Base-by-base conservation (phyloP, 495 filamentous ascomycete genomes). In the Astrothelium macrocarpum region DNA sequence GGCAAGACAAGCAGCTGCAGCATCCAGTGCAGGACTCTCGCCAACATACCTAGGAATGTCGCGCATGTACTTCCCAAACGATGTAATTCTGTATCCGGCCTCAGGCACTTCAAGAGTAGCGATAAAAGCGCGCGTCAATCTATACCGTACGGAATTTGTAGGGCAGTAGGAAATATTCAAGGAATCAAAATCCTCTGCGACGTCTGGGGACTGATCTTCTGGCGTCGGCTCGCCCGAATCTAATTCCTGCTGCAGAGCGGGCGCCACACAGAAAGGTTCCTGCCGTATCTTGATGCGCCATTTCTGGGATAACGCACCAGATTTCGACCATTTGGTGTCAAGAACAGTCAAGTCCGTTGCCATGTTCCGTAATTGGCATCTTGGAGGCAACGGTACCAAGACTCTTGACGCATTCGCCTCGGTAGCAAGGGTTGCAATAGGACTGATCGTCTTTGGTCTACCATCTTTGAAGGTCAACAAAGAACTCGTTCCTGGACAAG, bases 231-330 rank as follows among this genome's bases (percentile, higher is more conserved):
- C 2, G 23, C 2, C 29, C 25, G 49, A 56, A 29, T 56, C 16
- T 10, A 29, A 25, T 28, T 29, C 9, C 20, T 56, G 49, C 49
- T 56, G 49, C 49, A 29, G 7, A 5, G 49, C 49, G 49, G 49
- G 23, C 1, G 29, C 23, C 10, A n/a, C 49, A 2, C 23, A 56
- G 9, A 29, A 56, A 26, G 23, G 20, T 16, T 56, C 49, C 20
- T 28, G 49, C 10, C 49, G 49, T 9, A 25, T 56, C 25, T 56
- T 56, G 49, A 56, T 4, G 7, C 49, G 49, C 49, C 49, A 56
- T 56, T 56, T 56, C 49, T 56, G 49, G 49, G 49, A 56, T 29
- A 56, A 56, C 7, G 49, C 49, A 26, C 49, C 49, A 29, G 12
- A 28, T 16, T 56, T 29, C 49, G 49, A 56, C 49, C 49, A 56